A percentile compares a stretch with the other conserved stretches of the same genome.
These are phyloP conservation scores for Acmispon strigosus DNA, from an alignment of 306 rosid species.

Conservation along the genomic window DNA sequence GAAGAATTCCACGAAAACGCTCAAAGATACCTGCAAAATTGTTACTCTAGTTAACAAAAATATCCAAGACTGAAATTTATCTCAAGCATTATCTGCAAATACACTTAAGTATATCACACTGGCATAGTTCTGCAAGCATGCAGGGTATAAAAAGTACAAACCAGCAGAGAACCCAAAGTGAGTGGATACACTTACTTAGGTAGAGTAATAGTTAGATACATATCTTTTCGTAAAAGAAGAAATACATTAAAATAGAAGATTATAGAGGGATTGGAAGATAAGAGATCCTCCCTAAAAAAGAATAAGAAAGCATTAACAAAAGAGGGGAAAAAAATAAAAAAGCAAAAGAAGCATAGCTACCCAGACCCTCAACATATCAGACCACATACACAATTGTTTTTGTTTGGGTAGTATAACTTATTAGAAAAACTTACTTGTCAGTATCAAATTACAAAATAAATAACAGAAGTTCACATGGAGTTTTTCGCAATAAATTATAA, in stretches of 20 bases:
- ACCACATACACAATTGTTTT: neutral
- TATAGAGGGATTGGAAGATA: neutral
- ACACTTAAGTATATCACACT: neutral
- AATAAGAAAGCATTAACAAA: neutral
- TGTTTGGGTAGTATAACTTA: neutral
- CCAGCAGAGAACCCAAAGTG: neutral
- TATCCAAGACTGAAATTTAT: neutral
- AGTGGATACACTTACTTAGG: neutral
- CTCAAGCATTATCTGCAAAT: neutral
- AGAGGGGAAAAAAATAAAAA: neutral
- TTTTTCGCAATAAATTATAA: neutral
- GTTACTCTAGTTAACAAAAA: neutral
- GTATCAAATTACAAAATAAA: neutral
- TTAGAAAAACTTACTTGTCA: neutral
- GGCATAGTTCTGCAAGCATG: neutral
- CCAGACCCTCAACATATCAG: neutral
- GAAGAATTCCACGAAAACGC: slow-evolving; percentile 95
- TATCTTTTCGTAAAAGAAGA: neutral
- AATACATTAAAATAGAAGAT: neutral
- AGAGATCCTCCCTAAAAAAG: neutral
- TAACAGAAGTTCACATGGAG: neutral
- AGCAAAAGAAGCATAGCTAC: neutral
- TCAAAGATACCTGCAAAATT: slow-evolving; percentile 75
- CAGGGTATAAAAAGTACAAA: neutral
- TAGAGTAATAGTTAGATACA: neutral